Percentiles rank a stretch among this genome's conserved stretches.
Evolutionary conservation across 257 asterid species (phyloP).

Genomic region (Penstemon eatonii): DNA sequence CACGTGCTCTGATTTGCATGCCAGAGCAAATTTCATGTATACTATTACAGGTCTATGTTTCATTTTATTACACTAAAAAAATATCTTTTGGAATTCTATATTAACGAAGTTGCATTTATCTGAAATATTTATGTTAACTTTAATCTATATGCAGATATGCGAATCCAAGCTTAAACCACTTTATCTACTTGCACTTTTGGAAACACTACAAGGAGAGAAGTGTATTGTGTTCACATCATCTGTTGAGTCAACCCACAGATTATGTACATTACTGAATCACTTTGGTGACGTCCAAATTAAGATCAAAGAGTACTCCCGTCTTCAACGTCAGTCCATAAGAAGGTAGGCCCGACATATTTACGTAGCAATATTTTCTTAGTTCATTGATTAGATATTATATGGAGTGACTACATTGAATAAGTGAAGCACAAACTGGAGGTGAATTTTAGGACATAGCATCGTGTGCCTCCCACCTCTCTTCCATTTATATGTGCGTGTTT

Average conservation of each 20-base stretch:
- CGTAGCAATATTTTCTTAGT: neutral
- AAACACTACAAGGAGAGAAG: slow-evolving; percentile 67
- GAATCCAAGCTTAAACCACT: slow-evolving; percentile 77
- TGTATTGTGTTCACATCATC: slow-evolving; percentile 90
- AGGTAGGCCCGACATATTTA: slow-evolving; percentile 47
- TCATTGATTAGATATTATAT: neutral
- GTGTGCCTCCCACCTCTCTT: neutral
- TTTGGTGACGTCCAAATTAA: slow-evolving; percentile 58
- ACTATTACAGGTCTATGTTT: neutral
- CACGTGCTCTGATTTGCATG: neutral
- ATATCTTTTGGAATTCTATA: neutral
- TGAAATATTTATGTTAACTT: slow-evolving; percentile 16
- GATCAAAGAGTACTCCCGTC: slow-evolving; percentile 83
- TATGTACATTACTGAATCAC: slow-evolving; percentile 65
- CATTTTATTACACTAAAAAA: too few relatives aligned
- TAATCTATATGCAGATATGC: slow-evolving; percentile 58
- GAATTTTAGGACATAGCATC: neutral
- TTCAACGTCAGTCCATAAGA: slow-evolving; percentile 75
- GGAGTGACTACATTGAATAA: too few relatives aligned
- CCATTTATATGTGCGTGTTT: neutral
- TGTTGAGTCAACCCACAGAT: slow-evolving; percentile 78
- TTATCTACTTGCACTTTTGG: slow-evolving; percentile 78
- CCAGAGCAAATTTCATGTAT: neutral
- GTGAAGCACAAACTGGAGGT: neutral
- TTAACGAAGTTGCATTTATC: neutral